Conservation (phyloP, 164 flowering plant genomes). For the Stephania japonica region DNA sequence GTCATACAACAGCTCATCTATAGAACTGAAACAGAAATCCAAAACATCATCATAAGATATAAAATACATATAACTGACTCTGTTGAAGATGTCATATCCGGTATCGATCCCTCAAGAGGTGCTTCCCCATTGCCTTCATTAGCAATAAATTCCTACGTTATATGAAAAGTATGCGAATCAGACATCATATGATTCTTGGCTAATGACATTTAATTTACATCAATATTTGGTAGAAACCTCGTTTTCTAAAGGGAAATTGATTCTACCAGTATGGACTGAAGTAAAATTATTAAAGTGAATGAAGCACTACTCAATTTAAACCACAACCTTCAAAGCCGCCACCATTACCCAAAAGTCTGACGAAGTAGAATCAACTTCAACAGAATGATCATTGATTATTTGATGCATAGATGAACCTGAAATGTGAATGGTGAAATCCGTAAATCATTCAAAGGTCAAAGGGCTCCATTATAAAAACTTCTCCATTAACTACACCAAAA, state of each 20-base stretch:
- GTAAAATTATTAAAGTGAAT: not conserved
- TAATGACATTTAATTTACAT: not conserved
- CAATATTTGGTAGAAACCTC: not conserved
- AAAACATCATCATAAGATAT: not conserved
- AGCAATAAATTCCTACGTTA: slow-evolving; percentile 70
- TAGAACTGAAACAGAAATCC: slow-evolving; percentile 4
- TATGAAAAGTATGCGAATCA: not conserved
- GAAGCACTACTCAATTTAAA: not conserved
- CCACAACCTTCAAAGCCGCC: slow-evolving; percentile 82
- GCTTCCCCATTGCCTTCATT: slow-evolving; percentile 93
- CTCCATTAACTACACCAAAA: not conserved
- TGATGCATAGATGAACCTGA: slow-evolving; percentile 59
- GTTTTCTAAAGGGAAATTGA: not conserved
- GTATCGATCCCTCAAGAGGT: slow-evolving; percentile 94
- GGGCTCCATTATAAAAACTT: not conserved
- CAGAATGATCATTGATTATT: slow-evolving; percentile 56
- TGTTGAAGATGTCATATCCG: slow-evolving; percentile 98
- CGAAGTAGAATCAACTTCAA: slow-evolving; percentile 71
- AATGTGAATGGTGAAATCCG: not conserved
- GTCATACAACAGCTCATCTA: slow-evolving; percentile 2
- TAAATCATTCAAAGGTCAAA: not conserved
- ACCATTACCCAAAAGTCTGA: slow-evolving; percentile 98
- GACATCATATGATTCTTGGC: not conserved
- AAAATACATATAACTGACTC: slow-evolving; percentile 55
- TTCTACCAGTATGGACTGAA: slow-evolving; percentile 1